Base-by-base conservation (phyloP, 192 early-diverging fungal species). In the Rhizophagus clarus region DNA sequence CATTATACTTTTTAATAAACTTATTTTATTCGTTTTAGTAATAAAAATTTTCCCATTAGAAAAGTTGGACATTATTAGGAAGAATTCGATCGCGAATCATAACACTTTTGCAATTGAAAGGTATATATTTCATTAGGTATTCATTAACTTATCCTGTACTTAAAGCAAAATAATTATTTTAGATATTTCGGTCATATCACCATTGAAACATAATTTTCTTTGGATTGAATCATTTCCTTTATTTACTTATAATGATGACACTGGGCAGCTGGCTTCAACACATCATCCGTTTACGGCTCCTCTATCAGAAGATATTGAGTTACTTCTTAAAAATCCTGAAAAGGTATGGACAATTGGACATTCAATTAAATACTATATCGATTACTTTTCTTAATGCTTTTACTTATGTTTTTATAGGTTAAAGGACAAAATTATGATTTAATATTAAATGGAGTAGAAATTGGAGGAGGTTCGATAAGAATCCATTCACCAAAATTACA, bases 271-370 rank as follows among this genome's bases (percentile, higher is more conserved):
- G 10, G 83, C 86, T 14, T 87, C 96, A 26, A 97, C 95, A 0
- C 96, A 97, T 82, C 95, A 97, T 82, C 96, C 96, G 4, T 97
- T 97, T 81, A 97, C 96, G 4, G 94, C 96, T 2, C 95, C 95
- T 2, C 82, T 87, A 6, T 81, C 87, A 4, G 85, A 91, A n/a
- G 92, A 96, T 77, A 81, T 94, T n/a, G 80, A 87, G 12, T 77
- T 94, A 28, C 77, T 97, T 7, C 81, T 81, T 29, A 87, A 81
- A 3, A 81, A 91, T 49, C 94, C 94, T 12, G 88, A 85, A 80
- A 88, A 90, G 81, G 89, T 86, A 61, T 29, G 37, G 5, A 45
- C 10, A 26, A 0, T 12, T 29, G 37, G 5, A 45, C 10, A 26
- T 4, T 12, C 32, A 26, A 12, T 51, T 72, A 40, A 74, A 17